Conservation (phyloP, 2,329 filamentous ascomycete genomes). For the Hypoxylon sp. region DNA sequence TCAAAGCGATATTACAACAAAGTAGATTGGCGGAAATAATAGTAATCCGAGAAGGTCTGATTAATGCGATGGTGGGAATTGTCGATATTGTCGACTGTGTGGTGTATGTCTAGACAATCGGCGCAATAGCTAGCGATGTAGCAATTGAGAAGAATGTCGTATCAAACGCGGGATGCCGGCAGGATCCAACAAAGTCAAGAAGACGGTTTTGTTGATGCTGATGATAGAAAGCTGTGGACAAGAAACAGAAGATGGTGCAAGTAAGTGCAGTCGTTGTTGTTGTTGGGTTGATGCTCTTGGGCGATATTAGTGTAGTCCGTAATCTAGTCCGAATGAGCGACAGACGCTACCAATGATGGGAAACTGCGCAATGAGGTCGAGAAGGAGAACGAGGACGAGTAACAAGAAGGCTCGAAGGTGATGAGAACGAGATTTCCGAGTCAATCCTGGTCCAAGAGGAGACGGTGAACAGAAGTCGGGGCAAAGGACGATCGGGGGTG, state of each 20-base stretch:
- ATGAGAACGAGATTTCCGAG: constrained; percentile 31
- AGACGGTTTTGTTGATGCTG: constrained; percentile 46
- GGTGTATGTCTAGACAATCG: constrained; percentile 43
- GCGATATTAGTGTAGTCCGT: constrained; percentile 49
- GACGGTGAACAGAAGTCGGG: constrained; percentile 29
- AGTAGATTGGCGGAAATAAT: constrained; percentile 47
- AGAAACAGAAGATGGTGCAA: constrained; percentile 52
- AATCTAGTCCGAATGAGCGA: constrained; percentile 51
- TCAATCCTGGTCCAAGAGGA: constrained; percentile 36
- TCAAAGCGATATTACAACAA: constrained; percentile 55
- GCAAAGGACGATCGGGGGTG: constrained; percentile 23
- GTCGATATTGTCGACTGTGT: constrained; percentile 27
- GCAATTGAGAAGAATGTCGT: constrained; percentile 49
- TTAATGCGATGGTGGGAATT: constrained; percentile 47
- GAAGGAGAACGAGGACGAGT: constrained; percentile 39
- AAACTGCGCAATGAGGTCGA: constrained; percentile 39
- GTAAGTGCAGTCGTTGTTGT: constrained; percentile 42
- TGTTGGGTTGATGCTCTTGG: constrained; percentile 36
- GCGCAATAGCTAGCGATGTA: constrained; percentile 34
- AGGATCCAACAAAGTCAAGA: constrained; percentile 52
- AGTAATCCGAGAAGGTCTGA: constrained; percentile 44
- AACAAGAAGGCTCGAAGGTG: constrained; percentile 34
- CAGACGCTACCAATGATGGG: constrained; percentile 42
- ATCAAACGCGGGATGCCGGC: constrained; percentile 55
- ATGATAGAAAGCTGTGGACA: constrained; percentile 51